Conservation (phyloP, 441 rosid genomes). For the Eruca vesicaria region DNA sequence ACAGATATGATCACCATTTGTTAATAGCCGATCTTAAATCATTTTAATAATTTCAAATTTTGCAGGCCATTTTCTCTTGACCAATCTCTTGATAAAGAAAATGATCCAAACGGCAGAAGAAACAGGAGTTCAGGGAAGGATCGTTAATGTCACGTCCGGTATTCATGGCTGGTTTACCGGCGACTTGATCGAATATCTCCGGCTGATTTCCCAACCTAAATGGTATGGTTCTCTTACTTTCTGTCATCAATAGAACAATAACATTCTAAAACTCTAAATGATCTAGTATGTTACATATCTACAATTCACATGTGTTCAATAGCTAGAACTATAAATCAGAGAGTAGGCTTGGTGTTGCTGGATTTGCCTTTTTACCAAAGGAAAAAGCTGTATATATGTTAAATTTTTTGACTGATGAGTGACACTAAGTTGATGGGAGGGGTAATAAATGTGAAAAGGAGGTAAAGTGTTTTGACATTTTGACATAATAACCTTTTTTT, state of each 20-base stretch:
- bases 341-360: constrained; percentile 12
- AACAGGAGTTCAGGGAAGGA: constrained; percentile 69
- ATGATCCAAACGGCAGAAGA: constrained; percentile 70
- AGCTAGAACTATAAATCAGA: constrained; percentile 5
- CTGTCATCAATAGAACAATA: background rate
- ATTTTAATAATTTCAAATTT: background rate
- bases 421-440: constrained; percentile 18
- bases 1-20: background rate
- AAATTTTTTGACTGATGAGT: constrained; percentile 4
- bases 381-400: constrained; percentile 25
- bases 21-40: background rate
- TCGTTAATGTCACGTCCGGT: constrained; percentile 83
- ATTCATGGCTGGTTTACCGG: constrained; percentile 89
- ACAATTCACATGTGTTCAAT: background rate
- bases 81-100: constrained; percentile 60
- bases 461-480: constrained; percentile 16
- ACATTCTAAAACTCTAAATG: background rate
- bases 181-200: constrained; percentile 66
- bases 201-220: constrained; percentile 59
- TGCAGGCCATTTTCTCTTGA: constrained; percentile 75
- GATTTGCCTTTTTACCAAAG: background rate
- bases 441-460: constrained; percentile 21
- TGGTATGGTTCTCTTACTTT: constrained; percentile 35
- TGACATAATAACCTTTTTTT: background rate
- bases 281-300: background rate